Conservation (phyloP, 1,284 basidiomycete genomes). For the Athelia sp. region DNA sequence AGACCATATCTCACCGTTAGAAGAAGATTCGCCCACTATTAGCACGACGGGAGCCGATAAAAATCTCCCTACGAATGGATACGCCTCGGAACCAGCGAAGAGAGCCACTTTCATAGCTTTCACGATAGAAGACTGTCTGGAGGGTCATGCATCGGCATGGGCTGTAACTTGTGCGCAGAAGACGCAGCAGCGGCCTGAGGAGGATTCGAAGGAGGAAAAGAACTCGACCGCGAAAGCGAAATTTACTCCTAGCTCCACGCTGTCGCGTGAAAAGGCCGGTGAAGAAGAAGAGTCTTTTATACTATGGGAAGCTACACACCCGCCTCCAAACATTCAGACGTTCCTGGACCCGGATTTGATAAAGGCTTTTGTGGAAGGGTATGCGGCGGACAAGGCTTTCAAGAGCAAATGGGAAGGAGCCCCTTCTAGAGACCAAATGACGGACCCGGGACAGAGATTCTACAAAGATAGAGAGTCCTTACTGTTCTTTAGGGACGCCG, state of each 20-base stretch:
- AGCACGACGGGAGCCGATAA: conserved; percentile 2
- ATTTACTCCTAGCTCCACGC: no score
- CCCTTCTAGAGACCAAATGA: not conserved
- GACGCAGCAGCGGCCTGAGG: not conserved
- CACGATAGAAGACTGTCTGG: not conserved
- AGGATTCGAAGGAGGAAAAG: no score
- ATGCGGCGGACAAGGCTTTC: conserved; percentile 1
- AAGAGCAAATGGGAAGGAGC: not conserved
- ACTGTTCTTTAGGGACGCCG: conserved; percentile 17
- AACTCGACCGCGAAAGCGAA: no score
- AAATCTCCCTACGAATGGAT: conserved; percentile 1
- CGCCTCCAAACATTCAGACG: not conserved
- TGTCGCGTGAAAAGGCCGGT: not conserved
- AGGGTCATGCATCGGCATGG: not conserved
- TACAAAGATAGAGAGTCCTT: conserved; percentile 10
- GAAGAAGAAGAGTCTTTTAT: not conserved
- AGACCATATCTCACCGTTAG: conserved; percentile 5
- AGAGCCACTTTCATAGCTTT: not conserved
- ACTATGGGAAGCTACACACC: not conserved
- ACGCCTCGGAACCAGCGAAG: not conserved
- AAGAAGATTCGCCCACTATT: not conserved
- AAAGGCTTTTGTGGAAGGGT: not conserved
- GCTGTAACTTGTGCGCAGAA: not conserved
- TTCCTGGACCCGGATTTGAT: not conserved
- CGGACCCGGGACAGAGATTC: conserved; percentile 8